Evolutionary conservation across 768 basidiomycete genomes (phyloP).

Genomic region (Rhodosporidiobolus sp.): DNA sequence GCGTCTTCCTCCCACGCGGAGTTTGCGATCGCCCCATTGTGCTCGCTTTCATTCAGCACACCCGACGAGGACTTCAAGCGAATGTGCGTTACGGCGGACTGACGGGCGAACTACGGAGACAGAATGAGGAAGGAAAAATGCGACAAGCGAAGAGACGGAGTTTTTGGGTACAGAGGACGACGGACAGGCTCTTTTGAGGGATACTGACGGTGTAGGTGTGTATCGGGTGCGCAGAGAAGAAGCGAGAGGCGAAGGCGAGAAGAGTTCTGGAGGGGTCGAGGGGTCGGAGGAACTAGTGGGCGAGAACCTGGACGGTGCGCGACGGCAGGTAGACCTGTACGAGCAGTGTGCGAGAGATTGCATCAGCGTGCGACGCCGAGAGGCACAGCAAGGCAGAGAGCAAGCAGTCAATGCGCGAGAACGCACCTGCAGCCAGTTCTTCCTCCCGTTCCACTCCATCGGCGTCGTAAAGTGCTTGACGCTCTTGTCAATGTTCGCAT

Average conservation of each 20-base stretch:
- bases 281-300: conserved; percentile 3
- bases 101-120: background rate
- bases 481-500: conserved; percentile 68
- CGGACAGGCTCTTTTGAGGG: background rate
- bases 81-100: background rate
- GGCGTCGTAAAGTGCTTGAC: conserved; percentile 74
- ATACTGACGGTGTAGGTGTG: too few species aligned
- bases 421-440: conserved; percentile 77
- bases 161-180: background rate
- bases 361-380: background rate
- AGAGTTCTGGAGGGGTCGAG: background rate
- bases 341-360: background rate
- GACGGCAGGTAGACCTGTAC: conserved; percentile 31
- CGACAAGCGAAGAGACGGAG: too few species aligned
- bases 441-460: conserved; percentile 86
- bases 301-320: conserved; percentile 33
- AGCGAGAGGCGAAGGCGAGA: background rate
- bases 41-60: background rate
- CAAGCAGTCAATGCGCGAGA: background rate
- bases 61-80: background rate
- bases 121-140: background rate
- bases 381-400: too few species aligned
- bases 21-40: background rate
- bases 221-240: too few species aligned
- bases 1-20: background rate